phyloP scores from a whole-genome alignment of 1,284 basidiomycete genomes.

The Golubevia sp. region DNA sequence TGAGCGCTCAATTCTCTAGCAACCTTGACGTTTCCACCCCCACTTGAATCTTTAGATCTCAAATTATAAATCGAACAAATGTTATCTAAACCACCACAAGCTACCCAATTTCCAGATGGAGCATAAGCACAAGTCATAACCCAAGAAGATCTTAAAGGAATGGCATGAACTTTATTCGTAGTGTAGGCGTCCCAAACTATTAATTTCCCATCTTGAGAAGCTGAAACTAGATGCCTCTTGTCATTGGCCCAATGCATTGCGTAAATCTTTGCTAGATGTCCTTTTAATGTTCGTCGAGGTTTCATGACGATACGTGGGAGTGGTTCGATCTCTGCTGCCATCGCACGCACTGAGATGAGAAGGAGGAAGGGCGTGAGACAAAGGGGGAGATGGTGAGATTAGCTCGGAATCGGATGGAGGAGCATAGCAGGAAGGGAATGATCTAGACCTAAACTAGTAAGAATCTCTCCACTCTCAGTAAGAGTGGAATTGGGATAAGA shows the following conservation, averaged over 20 bases:
- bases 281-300: conserved; percentile 88
- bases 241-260: conserved; percentile 99
- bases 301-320: conserved; percentile 95
- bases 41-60: conserved; percentile 69
- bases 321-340: conserved; percentile 93
- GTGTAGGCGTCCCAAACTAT: conserved; percentile 99
- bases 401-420: too few species aligned
- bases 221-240: conserved; percentile 93
- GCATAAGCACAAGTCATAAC: conserved; percentile 99
- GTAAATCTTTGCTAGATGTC: conserved; percentile 98
- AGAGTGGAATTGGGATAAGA: too few species aligned
- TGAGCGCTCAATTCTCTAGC: conserved; percentile 89
- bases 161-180: conserved; percentile 98
- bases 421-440: too few species aligned
- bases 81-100: conserved; percentile 98
- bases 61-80: conserved; percentile 98
- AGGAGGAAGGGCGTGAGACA: conserved; percentile 46
- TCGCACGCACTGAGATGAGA: conserved; percentile 75
- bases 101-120: conserved; percentile 93
- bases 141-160: conserved; percentile 95
- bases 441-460: too few species aligned
- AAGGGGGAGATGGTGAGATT: neutral
- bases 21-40: conserved; percentile 64
- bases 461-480: too few species aligned
- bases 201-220: conserved; percentile 97